Conservation (phyloP, 805 yeast genomes). For the Yueomyces sinensis region DNA sequence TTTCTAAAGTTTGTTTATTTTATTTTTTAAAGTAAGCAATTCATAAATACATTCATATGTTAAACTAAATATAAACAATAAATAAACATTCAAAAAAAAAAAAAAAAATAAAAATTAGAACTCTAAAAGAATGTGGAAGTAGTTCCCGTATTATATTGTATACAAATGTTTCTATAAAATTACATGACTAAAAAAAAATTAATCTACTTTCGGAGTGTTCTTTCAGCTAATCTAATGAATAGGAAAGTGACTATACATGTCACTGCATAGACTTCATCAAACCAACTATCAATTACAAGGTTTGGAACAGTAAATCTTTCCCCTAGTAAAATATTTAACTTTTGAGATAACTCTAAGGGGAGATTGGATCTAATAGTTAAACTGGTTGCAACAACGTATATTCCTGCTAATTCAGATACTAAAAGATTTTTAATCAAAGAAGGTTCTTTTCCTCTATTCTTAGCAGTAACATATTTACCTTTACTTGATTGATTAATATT, state of each 20-base stretch:
- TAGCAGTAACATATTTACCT: neutral
- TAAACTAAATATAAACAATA: no score
- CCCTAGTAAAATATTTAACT: conserved; percentile 22
- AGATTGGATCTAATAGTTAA: conserved; percentile 28
- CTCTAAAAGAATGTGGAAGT: no score
- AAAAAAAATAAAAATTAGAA: no score
- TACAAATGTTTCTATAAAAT: no score
- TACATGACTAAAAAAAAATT: no score
- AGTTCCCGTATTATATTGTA: no score
- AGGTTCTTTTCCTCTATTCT: conserved; percentile 12
- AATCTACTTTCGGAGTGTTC: no score
- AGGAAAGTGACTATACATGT: conserved; percentile 21
- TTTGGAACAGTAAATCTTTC: conserved; percentile 19
- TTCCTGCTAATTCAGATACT: conserved; percentile 27
- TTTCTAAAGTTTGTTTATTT: no score
- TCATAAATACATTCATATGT: no score
- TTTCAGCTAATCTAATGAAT: conserved; percentile 18
- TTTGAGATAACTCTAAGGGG: conserved; percentile 22
- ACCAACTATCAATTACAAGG: conserved; percentile 27
- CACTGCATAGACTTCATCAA: conserved; percentile 26
- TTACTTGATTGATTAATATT: neutral
- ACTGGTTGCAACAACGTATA: conserved; percentile 28
- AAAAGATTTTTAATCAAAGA: conserved; percentile 28
- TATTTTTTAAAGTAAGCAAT: no score
- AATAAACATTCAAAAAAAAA: no score